phyloP scores from a whole-genome alignment of 495 filamentous ascomycete genomes.

The Xylaria curta region DNA sequence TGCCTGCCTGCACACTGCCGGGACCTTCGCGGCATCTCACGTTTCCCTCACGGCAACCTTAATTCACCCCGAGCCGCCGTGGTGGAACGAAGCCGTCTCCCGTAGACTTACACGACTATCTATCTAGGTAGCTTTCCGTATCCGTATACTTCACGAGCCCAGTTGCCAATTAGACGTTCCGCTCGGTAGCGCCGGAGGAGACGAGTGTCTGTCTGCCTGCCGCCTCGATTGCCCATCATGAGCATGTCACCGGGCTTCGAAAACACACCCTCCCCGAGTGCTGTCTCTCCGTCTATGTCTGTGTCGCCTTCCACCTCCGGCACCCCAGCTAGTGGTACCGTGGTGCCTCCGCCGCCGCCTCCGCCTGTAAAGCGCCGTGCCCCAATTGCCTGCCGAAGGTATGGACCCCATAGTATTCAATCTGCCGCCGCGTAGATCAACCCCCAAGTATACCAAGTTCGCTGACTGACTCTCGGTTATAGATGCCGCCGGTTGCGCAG shows the following conservation, averaged over 20 bases:
- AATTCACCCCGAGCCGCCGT: constrained; percentile 26
- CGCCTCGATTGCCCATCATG: constrained; percentile 23
- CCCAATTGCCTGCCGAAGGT: constrained; percentile 59
- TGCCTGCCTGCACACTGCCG: constrained; percentile 21
- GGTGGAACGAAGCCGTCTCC: constrained; percentile 16
- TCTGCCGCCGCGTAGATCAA: constrained; percentile 14
- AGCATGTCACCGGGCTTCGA: constrained; percentile 31
- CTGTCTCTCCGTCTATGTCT: constrained; percentile 21
- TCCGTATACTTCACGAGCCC: background rate
- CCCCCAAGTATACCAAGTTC: background rate
- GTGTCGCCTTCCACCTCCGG: constrained; percentile 26
- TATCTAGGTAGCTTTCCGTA: background rate
- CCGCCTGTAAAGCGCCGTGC: constrained; percentile 50
- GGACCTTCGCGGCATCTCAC: constrained; percentile 25
- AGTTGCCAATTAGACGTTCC: background rate
- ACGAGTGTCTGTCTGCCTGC: constrained; percentile 27
- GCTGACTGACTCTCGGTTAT: constrained; percentile 8
- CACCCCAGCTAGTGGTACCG: constrained; percentile 16
- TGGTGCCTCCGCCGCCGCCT: constrained; percentile 30
- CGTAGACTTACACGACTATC: constrained; percentile 12
- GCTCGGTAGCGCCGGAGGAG: background rate
- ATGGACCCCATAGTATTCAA: constrained; percentile 26
- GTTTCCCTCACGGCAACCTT: constrained; percentile 28
- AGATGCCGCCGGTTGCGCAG: constrained; percentile 59
- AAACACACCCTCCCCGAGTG: constrained; percentile 24